Evolutionary conservation across 2,329 filamentous ascomycete species (phyloP), one percentile per base, ranked within the genome.

Genomic region (Aciculosporium take): DNA sequence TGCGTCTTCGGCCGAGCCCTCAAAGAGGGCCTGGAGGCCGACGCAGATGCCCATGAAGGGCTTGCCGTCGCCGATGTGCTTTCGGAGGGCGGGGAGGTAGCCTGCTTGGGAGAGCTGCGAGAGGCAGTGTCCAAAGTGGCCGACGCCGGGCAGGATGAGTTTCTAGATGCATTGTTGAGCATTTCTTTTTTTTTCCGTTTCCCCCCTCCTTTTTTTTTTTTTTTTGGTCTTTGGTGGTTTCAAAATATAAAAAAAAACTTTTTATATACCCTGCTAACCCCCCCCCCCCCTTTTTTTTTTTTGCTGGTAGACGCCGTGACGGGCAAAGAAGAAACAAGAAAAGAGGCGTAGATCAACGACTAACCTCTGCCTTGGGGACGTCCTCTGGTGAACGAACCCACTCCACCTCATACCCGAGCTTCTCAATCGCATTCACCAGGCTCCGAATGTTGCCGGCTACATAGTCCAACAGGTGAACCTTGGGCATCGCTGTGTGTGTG

Each of bases 41-140:
- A 98, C 91, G 56, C 91, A 98, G 55, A 98, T 94, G 38, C 84
- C 88, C 81, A 98, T 93, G 58, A 98, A 96, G 12, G 89, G 87
- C 63, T 96, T 96, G n/a, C 87, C 88, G 12, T 82, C 74, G 40
- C 78, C 71, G 53, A 98, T 88, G 65, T 96, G 87, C 49, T 78
- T 71, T 51, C 71, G 76, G 49, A 98, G 81, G 8, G 87, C 84
- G 45, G 85, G 82, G 41, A 89, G 68, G 63, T 88, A 98, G 48
- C 84, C 85, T 29, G 86, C 85, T 32, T 78, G 72, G 13, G 80
- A 70, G 51, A 98, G 79, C 57, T 94, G 87, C 23, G 77, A 78
- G 49, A 96, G 70, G 62, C 91, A 98, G 69, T 98, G 87, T 46
- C 91, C 91, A 55, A 96, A 98, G 69, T 98, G 89, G 52, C 91